Evolutionary conservation across 768 basidiomycete species (phyloP), one percentile per base, ranked within the genome.

Genomic region (Termitomyces sp.): DNA sequence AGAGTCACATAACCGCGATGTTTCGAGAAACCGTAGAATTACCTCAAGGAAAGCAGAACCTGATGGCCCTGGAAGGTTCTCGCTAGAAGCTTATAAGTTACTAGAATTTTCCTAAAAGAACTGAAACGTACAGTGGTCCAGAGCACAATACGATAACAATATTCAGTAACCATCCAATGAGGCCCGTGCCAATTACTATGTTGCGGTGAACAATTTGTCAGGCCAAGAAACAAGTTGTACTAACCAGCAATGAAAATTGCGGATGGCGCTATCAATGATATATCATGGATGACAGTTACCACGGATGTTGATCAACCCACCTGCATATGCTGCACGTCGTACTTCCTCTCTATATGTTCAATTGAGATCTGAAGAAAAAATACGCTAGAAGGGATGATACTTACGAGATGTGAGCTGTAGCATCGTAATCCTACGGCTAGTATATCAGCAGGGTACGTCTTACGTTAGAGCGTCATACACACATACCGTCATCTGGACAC

Each of bases 61-160:
- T 25, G 89, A 87, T 11, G 82, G 67, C 0, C 90, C 90, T 1
- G 89, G 89, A 20, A 93, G 81, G 58, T 84, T 76, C 60, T 78
- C 85, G 15, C 86, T 88, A 58, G 36, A 25, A 15, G 9, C 29
- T 12, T 65, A 57, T 54, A 68, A 66, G 48, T 14, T 38, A 9
- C 3, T 43, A 38, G 25, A 6, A 46, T 2, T 8, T 15, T 47
- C 38, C n/a, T 15, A 46, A 9, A 38, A 51, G 2, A 36, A 48
- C 42, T 34, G 31, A 4, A 15, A 77, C 86, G 67, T 63, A 87
- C 86, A 91, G 75, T 58, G 86, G 84, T 7, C 91, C 91, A 20
- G 89, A 91, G 72, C 92, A 94, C 9, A 95, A 78, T n/a, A 95
- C 81, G 36, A 94, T 73, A 5, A 93, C 87, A 64, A 96, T 90